Evolutionary conservation across 306 rosid genomes (phyloP), one percentile per base, ranked within the genome.

Genomic region (Cicer bijugum): DNA sequence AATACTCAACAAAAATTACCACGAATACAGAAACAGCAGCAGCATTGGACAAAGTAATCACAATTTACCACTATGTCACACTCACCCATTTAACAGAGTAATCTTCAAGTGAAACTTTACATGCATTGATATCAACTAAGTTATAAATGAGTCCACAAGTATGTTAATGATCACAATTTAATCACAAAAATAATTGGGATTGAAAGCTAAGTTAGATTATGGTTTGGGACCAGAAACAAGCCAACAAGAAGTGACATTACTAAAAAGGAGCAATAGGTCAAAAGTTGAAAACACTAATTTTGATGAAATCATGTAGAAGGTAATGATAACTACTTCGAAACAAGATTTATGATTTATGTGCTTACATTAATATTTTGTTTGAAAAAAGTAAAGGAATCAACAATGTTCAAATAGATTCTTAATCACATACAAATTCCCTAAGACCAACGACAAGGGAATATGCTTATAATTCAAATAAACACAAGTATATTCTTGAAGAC

Each of bases 401-500:
- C 14, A 50, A 43, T 51, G 45, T 73, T 38, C 42, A 35, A 3
- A 51, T 33, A 66, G 72, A 50, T 57, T 73, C 43, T 1, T 8
- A 66, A 66, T 9, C 69, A 23, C 69, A 12, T 12, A 64, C 12
- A 33, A 20, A 70, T 71, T 75, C 68, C 37, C 40, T 4, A 42
- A 57, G 9, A 62, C 12, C 66, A 66, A 28, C 14, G 71, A 50
- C 63, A 66, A 66, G 0, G 14, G 2, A 16, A 58, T 38, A 82
- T 48, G 51, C 69, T n/a, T 28, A 8, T 43, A 15, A 43, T 68
- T 19, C 10, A 82, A 67, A 45, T 12, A 28, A 45, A 6, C 50
- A 74, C 20, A 57, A 53, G 48, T 9, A 69, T 68, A 63, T 70
- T 63, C 71, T 15, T 16, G 17, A 57, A 40, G 57, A 78, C 2